phyloP scores from a whole-genome alignment of 73 alveolate species.

The Stentor coeruleus region DNA sequence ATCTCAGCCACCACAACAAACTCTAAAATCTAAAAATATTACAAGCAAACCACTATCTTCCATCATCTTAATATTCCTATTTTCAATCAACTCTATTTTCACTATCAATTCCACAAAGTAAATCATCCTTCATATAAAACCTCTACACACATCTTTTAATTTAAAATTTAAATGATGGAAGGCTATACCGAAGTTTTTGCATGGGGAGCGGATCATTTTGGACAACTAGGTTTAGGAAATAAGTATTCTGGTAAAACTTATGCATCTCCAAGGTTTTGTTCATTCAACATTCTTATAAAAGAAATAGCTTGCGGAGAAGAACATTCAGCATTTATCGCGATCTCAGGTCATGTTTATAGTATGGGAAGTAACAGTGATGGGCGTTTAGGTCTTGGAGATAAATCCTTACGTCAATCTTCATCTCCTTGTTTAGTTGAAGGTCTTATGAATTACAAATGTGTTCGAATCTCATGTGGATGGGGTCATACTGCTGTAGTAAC shows the following conservation, averaged over 20 bases:
- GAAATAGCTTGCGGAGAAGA: slow-evolving; percentile 51
- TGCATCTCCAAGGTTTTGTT: slow-evolving; percentile 45
- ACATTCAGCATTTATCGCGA: slow-evolving; percentile 43
- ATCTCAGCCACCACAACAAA: no score
- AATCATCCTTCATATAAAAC: no score
- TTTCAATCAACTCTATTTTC: no score
- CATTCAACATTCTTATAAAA: slow-evolving; percentile 45
- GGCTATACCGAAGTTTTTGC: slow-evolving; percentile 47
- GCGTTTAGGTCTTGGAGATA: slow-evolving; percentile 27
- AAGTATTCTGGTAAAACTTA: slow-evolving; percentile 28
- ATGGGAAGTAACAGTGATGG: slow-evolving; percentile 39
- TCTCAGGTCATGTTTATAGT: slow-evolving; percentile 29
- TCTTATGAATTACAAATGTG: slow-evolving; percentile 34
- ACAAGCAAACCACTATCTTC: no score
- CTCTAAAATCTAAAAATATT: no score
- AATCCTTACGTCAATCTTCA: slow-evolving; percentile 22
- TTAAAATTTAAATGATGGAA: not conserved
- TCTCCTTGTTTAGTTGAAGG: slow-evolving; percentile 37
- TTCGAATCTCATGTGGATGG: slow-evolving; percentile 77
- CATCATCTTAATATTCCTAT: no score
- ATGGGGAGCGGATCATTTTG: slow-evolving; percentile 44
- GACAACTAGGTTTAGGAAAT: slow-evolving; percentile 47
- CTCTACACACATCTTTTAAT: not conserved
- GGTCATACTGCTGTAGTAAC: slow-evolving; percentile 82
- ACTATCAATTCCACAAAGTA: no score